These are phyloP conservation scores for Chlamydomonas applanata DNA, from an alignment of 139 green algal genomes.

Conservation along the genomic window DNA sequence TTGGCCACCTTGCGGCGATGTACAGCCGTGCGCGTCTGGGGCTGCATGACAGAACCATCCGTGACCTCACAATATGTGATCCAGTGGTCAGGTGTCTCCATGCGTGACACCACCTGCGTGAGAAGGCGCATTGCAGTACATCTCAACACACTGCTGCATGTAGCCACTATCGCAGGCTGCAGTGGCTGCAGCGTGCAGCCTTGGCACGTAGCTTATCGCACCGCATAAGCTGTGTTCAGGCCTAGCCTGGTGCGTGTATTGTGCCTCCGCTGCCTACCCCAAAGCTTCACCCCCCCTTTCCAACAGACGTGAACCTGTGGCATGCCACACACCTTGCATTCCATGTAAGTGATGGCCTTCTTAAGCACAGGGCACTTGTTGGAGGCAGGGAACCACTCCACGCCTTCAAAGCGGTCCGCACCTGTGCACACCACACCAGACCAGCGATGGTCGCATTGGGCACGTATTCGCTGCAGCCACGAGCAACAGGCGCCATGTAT, in stretches of 20 bases:
- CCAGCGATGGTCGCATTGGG: too few relatives aligned
- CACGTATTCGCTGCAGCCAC: too few relatives aligned
- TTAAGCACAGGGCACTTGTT: constrained; percentile 58
- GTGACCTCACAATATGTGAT: constrained; percentile 86
- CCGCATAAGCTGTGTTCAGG: too few relatives aligned
- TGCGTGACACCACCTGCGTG: constrained; percentile 67
- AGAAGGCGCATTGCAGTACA: not conserved
- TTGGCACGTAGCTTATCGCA: too few relatives aligned
- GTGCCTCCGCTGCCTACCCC: too few relatives aligned
- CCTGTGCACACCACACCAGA: constrained; percentile 67
- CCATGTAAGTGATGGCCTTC: constrained; percentile 79
- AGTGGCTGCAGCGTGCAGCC: too few relatives aligned
- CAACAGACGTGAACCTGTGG: too few relatives aligned
- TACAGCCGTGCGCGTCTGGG: constrained; percentile 77
- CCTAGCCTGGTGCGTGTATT: too few relatives aligned
- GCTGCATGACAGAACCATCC: constrained; percentile 70
- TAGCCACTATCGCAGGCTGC: too few relatives aligned
- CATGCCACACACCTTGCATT: constrained; percentile 88
- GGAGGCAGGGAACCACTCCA: constrained; percentile 44
- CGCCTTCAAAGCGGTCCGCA: constrained; percentile 87
- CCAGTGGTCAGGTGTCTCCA: constrained; percentile 97
- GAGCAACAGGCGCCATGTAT: too few relatives aligned
- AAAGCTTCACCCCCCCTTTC: too few relatives aligned
- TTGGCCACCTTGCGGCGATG: constrained; percentile 79
- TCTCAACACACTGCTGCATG: not conserved